Conservation (phyloP, 2,329 filamentous ascomycete genomes). For the Penicillium sp. region DNA sequence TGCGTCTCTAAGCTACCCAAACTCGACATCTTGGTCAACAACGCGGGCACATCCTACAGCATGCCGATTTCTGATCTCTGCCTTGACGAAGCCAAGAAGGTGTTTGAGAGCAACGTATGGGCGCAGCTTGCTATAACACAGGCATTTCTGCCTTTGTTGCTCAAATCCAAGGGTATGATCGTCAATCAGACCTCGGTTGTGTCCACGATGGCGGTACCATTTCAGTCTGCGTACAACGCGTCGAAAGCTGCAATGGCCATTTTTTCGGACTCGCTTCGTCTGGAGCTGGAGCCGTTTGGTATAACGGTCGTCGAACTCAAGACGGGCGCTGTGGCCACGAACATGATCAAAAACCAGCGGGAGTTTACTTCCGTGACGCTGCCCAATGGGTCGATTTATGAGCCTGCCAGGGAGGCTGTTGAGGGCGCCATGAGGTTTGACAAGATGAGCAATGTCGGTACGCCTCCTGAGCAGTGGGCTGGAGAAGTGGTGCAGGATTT, state of each 20-base stretch:
- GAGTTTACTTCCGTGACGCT: background rate
- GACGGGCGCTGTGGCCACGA: slow-evolving; percentile 5
- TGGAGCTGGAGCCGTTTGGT: slow-evolving; percentile 9
- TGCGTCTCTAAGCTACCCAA: slow-evolving; percentile 1
- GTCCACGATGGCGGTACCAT: slow-evolving; percentile 7
- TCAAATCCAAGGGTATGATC: slow-evolving; percentile 9
- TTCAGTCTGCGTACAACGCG: slow-evolving; percentile 8
- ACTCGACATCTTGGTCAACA: slow-evolving; percentile 26
- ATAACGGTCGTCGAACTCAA: slow-evolving; percentile 7
- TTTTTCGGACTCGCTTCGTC: slow-evolving; percentile 6
- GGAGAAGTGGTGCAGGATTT: slow-evolving; percentile 7
- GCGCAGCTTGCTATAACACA: slow-evolving; percentile 30
- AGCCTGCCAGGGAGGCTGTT: slow-evolving; percentile 4
- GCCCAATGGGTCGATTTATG: slow-evolving; percentile 2
- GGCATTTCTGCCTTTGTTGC: slow-evolving; percentile 30
- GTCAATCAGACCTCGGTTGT: slow-evolving; percentile 11
- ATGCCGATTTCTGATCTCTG: slow-evolving; percentile 8
- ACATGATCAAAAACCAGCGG: slow-evolving; percentile 10
- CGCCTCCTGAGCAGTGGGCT: slow-evolving; percentile 8
- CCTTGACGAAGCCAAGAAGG: background rate
- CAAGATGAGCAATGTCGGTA: slow-evolving; percentile 1
- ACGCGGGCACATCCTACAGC: slow-evolving; percentile 18
- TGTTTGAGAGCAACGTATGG: slow-evolving; percentile 35
- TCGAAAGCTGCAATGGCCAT: slow-evolving; percentile 9
- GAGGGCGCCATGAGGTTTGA: slow-evolving; percentile 5